Base-by-base conservation (phyloP, 1,284 basidiomycete genomes). In the Sutorius eximius region DNA sequence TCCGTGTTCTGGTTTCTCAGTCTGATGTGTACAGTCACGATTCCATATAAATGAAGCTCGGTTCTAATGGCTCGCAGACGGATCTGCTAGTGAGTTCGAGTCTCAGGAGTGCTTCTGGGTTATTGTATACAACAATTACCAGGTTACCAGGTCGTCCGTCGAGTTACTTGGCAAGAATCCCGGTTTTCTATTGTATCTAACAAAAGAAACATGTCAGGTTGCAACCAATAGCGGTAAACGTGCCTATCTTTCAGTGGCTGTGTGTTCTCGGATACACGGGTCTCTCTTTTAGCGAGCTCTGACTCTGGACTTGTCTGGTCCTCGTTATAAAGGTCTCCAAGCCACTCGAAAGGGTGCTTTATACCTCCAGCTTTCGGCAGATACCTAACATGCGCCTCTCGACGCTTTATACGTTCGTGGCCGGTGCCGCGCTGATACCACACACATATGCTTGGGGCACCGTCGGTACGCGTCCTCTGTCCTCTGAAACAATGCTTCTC, bases 361-460 rank as follows among this genome's bases (percentile, higher is more conserved):
- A 38, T 61, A 53, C 34, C 46, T 36, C 50, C 8, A 8, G 5
- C 12, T 18, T 8, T 45, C 40, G 33, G 12, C 12, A 5, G 37
- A 61, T 52, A 59, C 62, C 63, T 52, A 52, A 10, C 22, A 71
- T 69, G 70, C 56, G 52, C 7, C 30, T 66, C 45, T 50, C 55
- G 7, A 59, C 52, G 1, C 20, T 66, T 1, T 27, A 48, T 43
- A 37, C 59, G 29, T 44, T 67, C 27, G 66, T 59, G 20, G 30
- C 58, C 24, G 45, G 46, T 8, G 53, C 59, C 3, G 40, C 57
- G 9, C 34, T 68, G 7, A 62, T 73, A 33, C 62, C 71, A 36
- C 51, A 67, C 7, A 49, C 69, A 0, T 59, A 67, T 20, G 71
- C 76, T 34, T 79, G 78, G 78, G 77, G 77, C 20, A 71, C 69